Percentiles rank a stretch among this genome's conserved stretches.
phyloP scores from a whole-genome alignment of 805 yeast genomes.

The Saccharomyces eubayanus region DNA sequence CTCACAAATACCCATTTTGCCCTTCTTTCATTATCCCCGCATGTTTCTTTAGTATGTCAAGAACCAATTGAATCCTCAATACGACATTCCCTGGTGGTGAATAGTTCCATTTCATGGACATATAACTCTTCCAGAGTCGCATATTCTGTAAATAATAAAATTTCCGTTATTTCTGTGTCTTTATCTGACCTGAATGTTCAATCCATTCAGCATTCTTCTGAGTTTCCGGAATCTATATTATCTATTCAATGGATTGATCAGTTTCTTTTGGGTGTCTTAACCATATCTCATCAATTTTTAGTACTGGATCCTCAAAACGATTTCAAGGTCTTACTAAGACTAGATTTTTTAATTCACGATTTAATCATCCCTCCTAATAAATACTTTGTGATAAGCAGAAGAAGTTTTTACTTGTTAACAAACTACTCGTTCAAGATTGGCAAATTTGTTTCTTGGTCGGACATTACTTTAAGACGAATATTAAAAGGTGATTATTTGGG shows the following conservation, averaged over 20 bases:
- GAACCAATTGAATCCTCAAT: conserved; percentile 3
- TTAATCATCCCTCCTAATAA: conserved; percentile 23
- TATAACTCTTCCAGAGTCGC: conserved; percentile 13
- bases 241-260: conserved; percentile 21
- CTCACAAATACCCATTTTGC: conserved; percentile 18
- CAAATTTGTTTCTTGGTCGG: conserved; percentile 27
- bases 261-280: conserved; percentile 16
- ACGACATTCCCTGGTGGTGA: conserved; percentile 1
- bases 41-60: conserved; percentile 5
- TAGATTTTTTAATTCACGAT: conserved; percentile 22
- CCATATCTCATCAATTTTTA: conserved; percentile 23
- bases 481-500: conserved; percentile 24
- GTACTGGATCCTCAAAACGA: conserved; percentile 10
- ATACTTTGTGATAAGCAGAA: conserved; percentile 14
- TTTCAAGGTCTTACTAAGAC: conserved; percentile 7
- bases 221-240: conserved; percentile 12
- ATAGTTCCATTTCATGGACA: conserved; percentile 15
- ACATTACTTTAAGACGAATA: conserved; percentile 21
- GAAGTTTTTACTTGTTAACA: conserved; percentile 18
- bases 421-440: conserved; percentile 24
- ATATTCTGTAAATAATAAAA: conserved; percentile 11
- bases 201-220: neutral
- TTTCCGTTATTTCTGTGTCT: conserved; percentile 3
- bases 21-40: conserved; percentile 11
- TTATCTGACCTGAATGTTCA: neutral